Base-by-base conservation (phyloP, 1,139 yeast species). In the Geotrichum carabidarum region DNA sequence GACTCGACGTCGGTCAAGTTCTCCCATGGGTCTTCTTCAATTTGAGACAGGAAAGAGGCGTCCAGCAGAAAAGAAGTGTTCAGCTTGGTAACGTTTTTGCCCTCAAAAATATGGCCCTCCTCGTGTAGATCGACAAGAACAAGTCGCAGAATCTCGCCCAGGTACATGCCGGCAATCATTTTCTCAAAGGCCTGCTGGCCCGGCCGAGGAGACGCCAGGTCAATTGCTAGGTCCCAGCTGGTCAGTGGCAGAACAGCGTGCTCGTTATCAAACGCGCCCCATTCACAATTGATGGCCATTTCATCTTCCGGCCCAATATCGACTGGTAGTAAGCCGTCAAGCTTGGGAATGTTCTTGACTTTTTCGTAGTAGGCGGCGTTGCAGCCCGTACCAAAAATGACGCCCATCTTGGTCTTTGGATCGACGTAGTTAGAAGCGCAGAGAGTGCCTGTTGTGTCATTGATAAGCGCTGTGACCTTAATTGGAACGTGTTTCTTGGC, bases 201-300 rank as follows among this genome's bases (percentile, higher is more conserved):
- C 51, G 98, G 98, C 75, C 97, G 86, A 66, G 98, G 98, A 48
- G 95, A 86, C 67, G 86, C 86, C 45, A 74, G 75, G 72, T 93
- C 99, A 62, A 93, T 84, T 63, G 74, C 77, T 56, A 84, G 68
- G 71, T 93, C 99, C 71, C 84, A 91, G 69, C 83, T 84, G 61
- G 96, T 91, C 75, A 97, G 82, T 69, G 98, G 98, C 64, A 93
- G 80, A 12, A 71, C 62, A 40, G 58, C 61, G 68, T 86, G 95
- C 72, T 89, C 96, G 68, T 89, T 91, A 72, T 93, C 98, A 68
- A 93, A 93, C 6, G 98, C 93, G 66, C 98, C 98, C 75, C 93
- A 93, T 76, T 93, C 99, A 77, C 98, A 91, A 78, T 93, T 93
- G 72, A 93, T 91, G 54, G 96, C 97, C 95, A 93, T 91, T 60